phyloP scores from a whole-genome alignment of 345 rosid species.

The Anacardium occidentale region DNA sequence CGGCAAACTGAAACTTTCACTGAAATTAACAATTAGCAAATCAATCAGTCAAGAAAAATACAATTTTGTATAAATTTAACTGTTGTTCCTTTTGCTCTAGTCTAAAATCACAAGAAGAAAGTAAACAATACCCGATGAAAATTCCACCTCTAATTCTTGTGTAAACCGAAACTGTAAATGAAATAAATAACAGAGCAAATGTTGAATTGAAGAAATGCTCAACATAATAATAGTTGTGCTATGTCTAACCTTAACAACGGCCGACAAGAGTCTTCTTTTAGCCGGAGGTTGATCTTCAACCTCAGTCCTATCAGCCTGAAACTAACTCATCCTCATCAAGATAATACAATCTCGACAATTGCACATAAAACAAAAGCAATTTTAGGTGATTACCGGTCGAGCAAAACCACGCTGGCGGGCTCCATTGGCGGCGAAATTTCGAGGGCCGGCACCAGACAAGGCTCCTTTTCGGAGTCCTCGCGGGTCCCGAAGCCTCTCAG shows the following conservation, averaged over 20 bases:
- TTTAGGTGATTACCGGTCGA: constrained; percentile 47
- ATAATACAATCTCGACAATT: too few species aligned
- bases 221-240: neutral
- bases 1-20: too few species aligned
- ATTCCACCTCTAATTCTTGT: too few species aligned
- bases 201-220: too few species aligned
- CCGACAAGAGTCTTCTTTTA: constrained; percentile 81
- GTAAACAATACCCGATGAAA: neutral
- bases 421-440: constrained; percentile 59
- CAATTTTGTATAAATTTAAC: neutral
- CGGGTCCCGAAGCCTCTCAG: constrained; percentile 91
- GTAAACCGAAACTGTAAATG: neutral
- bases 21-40: too few species aligned
- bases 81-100: neutral
- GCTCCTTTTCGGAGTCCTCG: constrained; percentile 92
- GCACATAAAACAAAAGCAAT: neutral
- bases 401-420: constrained; percentile 56
- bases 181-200: neutral
- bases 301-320: constrained; percentile 71
- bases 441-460: constrained; percentile 46
- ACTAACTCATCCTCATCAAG: too few species aligned
- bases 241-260: constrained; percentile 76
- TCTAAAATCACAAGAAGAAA: neutral
- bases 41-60: too few species aligned
- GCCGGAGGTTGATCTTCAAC: constrained; percentile 83